These are phyloP conservation scores for Cordia subcordata DNA, from an alignment of 257 asterid species.

Conservation along the genomic window DNA sequence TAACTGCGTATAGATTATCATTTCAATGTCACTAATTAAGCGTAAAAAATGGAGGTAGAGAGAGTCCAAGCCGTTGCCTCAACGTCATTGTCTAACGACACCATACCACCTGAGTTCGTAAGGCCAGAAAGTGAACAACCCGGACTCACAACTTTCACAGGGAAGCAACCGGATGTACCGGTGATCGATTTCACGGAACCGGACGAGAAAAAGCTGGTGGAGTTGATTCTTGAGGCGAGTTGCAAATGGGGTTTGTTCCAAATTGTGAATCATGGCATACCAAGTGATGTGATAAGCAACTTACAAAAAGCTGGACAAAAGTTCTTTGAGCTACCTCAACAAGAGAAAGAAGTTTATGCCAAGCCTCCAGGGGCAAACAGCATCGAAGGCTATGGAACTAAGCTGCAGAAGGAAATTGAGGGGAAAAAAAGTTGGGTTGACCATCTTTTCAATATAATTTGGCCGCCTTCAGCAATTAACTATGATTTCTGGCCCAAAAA, in stretches of 20 bases:
- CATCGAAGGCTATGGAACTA: constrained; percentile 69
- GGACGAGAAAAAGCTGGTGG: constrained; percentile 8
- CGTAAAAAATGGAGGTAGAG: constrained; percentile 21
- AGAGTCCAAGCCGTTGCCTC: constrained; percentile 32
- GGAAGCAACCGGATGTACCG: constrained; percentile 27
- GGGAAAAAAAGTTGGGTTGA: constrained; percentile 93
- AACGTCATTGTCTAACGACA: constrained; percentile 7
- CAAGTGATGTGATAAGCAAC: constrained; percentile 20
- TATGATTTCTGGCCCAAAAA: constrained; percentile 63
- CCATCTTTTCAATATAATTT: constrained; percentile 65
- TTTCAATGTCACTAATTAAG: neutral
- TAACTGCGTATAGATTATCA: no score
- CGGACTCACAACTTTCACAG: constrained; percentile 24
- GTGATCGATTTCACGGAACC: constrained; percentile 23
- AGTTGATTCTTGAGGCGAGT: constrained; percentile 18
- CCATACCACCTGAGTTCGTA: constrained; percentile 27
- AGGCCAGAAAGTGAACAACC: constrained; percentile 34
- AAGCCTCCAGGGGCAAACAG: constrained; percentile 35
- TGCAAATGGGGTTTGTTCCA: constrained; percentile 38
- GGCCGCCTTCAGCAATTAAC: constrained; percentile 62
- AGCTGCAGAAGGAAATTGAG: constrained; percentile 44
- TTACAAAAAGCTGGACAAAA: constrained; percentile 28
- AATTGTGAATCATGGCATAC: constrained; percentile 36
- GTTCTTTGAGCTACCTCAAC: constrained; percentile 31
- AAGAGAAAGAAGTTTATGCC: constrained; percentile 35